These are phyloP conservation scores for Lolium rigidum DNA, from an alignment of 176 grass and related monocot species.

Conservation along the genomic window DNA sequence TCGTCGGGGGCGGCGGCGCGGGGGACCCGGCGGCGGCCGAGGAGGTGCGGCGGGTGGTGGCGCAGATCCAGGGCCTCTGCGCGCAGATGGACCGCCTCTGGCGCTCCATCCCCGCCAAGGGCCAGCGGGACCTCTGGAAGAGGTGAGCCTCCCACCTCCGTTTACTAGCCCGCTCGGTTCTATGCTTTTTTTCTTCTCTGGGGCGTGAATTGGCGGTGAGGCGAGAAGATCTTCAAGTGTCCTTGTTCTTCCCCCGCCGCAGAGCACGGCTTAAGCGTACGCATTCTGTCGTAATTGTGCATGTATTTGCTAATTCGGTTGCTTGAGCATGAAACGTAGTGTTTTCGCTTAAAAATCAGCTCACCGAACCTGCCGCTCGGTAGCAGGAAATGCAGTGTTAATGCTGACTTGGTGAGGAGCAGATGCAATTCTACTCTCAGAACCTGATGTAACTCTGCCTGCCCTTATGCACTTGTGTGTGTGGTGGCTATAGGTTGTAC, in stretches of 20 bases:
- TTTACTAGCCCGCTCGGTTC: neutral
- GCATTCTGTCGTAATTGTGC: neutral
- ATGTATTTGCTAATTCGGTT: conserved; percentile 12
- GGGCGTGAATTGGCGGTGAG: neutral
- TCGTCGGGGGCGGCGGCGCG: conserved; percentile 38
- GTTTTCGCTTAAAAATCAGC: no score
- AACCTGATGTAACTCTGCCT: neutral
- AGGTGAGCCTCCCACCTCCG: conserved; percentile 51
- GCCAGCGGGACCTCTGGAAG: conserved; percentile 97
- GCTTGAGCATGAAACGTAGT: neutral
- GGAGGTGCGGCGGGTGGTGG: conserved; percentile 65
- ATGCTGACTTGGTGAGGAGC: neutral
- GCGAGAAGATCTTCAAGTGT: neutral
- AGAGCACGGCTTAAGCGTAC: neutral
- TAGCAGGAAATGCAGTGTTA: neutral
- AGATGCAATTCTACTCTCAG: neutral
- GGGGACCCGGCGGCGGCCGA: conserved; percentile 52
- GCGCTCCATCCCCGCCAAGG: conserved; percentile 79
- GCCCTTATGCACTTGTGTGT: neutral
- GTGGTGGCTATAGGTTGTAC: neutral
- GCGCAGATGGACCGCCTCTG: conserved; percentile 96
- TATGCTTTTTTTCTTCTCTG: neutral
- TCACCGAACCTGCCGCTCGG: no score
- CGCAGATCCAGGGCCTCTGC: conserved; percentile 91
- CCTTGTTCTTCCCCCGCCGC: neutral